Conservation (phyloP, 2,329 filamentous ascomycete genomes). For the Fusarium abutilonis region DNA sequence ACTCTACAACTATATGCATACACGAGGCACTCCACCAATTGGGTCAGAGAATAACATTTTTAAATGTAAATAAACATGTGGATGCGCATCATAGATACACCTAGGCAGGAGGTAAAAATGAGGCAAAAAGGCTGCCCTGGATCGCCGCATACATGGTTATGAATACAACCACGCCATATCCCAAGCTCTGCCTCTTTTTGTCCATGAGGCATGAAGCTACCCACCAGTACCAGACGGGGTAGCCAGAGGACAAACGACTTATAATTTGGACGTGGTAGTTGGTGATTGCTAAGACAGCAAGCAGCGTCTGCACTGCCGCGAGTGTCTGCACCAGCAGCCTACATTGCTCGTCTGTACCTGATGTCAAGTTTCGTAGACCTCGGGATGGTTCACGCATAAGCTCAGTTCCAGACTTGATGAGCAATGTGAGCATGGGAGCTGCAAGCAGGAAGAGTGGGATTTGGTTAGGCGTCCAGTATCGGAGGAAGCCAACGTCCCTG, state of each 20-base stretch:
- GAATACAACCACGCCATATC: conserved; percentile 64
- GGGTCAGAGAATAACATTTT: too few relatives aligned
- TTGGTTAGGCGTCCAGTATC: conserved; percentile 90
- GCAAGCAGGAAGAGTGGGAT: conserved; percentile 88
- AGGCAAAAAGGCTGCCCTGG: conserved; percentile 85
- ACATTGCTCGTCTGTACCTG: conserved; percentile 21
- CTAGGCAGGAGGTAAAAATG: conserved; percentile 89
- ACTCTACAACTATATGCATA: too few relatives aligned
- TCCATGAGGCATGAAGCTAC: conserved; percentile 64
- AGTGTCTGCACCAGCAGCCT: conserved; percentile 62
- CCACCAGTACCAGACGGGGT: conserved; percentile 90
- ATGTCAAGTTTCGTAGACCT: conserved; percentile 7
- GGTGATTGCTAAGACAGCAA: conserved; percentile 77
- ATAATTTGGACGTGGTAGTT: conserved; percentile 95
- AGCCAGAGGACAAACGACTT: conserved; percentile 86
- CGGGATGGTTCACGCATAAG: conserved; percentile 44
- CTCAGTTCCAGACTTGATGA: conserved; percentile 65
- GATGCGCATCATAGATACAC: not conserved
- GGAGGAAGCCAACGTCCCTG: conserved; percentile 88
- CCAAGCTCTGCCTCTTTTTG: conserved; percentile 47
- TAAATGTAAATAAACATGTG: not conserved
- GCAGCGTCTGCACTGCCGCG: conserved; percentile 75
- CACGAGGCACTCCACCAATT: too few relatives aligned
- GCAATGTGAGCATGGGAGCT: conserved; percentile 75
- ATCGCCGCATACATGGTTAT: conserved; percentile 85